phyloP scores from a whole-genome alignment of 2,329 filamentous ascomycete species.

The Pseudogymnoascus sp. region DNA sequence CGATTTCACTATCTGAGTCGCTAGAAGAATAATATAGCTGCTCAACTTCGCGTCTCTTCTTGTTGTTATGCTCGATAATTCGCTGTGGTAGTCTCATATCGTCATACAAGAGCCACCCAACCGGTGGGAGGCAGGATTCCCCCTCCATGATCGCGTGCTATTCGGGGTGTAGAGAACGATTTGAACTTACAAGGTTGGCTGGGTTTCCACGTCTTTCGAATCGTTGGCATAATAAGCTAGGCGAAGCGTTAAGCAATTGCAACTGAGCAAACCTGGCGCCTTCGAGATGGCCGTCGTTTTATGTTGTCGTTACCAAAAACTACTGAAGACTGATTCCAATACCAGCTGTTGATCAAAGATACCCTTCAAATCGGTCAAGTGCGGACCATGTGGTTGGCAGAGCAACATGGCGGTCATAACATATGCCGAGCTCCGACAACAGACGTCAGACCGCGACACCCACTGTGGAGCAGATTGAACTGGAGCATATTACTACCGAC shows the following conservation, averaged over 20 bases:
- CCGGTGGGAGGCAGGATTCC: background rate
- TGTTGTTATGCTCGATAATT: background rate
- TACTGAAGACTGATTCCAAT: slow-evolving; percentile 3
- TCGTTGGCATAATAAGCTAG: slow-evolving; percentile 7
- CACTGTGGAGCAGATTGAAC: background rate
- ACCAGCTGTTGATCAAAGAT: slow-evolving; percentile 6
- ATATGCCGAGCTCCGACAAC: slow-evolving; percentile 7
- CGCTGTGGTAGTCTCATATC: background rate
- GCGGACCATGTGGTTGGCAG: slow-evolving; percentile 1
- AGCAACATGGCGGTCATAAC: slow-evolving; percentile 8
- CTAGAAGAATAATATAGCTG: background rate
- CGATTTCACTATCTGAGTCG: background rate
- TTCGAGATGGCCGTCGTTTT: slow-evolving; percentile 5
- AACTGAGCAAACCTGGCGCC: background rate
- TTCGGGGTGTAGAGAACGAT: background rate
- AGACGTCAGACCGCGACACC: slow-evolving; percentile 4
- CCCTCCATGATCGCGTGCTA: slow-evolving; percentile 1
- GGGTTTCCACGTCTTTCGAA: slow-evolving; percentile 2
- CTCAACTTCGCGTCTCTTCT: background rate
- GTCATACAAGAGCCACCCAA: background rate
- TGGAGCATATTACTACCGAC: background rate
- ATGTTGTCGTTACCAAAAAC: background rate
- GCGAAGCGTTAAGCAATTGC: background rate
- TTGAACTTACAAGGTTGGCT: slow-evolving; percentile 3
- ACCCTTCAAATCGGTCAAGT: slow-evolving; percentile 1